Evolutionary conservation across 129 eudicot genomes (phyloP).

Genomic region (Glebionis coronaria): DNA sequence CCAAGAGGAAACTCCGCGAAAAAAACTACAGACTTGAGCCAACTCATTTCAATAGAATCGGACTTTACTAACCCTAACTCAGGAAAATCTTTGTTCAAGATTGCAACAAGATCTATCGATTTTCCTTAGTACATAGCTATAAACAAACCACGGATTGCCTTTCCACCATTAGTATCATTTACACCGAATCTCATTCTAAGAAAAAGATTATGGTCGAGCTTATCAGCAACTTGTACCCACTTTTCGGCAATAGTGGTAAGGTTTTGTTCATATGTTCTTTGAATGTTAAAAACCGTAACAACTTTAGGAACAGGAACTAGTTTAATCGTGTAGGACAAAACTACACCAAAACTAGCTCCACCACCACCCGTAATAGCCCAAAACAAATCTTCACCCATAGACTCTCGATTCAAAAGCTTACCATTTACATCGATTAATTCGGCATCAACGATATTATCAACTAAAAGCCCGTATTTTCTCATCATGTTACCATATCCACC

Average conservation of each 20-base stretch:
- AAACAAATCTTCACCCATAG: no score
- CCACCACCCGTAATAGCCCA: no score
- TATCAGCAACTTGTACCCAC: constrained; percentile 36
- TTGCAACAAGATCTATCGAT: constrained; percentile 19
- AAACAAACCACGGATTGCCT: constrained; percentile 29
- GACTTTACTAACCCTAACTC: constrained; percentile 38
- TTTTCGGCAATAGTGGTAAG: constrained; percentile 18
- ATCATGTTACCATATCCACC: constrained; percentile 49
- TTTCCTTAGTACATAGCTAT: constrained; percentile 41
- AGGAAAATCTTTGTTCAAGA: constrained; percentile 30
- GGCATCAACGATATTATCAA: no score
- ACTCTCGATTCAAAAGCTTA: no score
- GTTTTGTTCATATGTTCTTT: constrained; percentile 27
- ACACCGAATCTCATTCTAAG: constrained; percentile 29
- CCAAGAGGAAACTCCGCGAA: constrained; percentile 27
- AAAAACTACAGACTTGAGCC: constrained; percentile 35
- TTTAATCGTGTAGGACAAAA: no score
- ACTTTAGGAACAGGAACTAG: no score
- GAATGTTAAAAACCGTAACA: no score
- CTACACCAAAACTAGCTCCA: no score
- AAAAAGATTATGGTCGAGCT: constrained; percentile 32
- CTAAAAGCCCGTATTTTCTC: no score
- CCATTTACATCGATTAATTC: no score
- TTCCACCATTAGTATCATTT: constrained; percentile 26
- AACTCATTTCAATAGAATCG: constrained; percentile 47